Evolutionary conservation across 1,284 basidiomycete genomes (phyloP), one percentile per base, ranked within the genome.

Genomic region (Anthracocystis walkeri): DNA sequence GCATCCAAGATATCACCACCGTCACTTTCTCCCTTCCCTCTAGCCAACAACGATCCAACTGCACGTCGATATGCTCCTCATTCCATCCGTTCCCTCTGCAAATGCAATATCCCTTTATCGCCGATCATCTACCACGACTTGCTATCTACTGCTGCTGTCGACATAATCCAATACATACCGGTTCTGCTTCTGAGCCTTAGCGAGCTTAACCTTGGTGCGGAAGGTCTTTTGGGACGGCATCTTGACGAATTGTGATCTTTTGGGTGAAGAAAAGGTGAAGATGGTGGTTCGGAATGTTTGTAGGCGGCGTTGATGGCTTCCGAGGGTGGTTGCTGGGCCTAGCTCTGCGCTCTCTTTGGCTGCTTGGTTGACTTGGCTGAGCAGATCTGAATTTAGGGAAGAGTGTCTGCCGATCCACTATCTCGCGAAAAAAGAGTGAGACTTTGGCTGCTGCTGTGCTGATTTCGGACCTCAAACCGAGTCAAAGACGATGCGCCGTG

Each of bases 151-250:
- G 18, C 18, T 29, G 40, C 46, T 50, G 27, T 45, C 18, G 40
- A 33, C 6, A 14, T n/a, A 38, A 14, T 14, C 11, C 12, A 20
- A 55, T 56, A 52, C 61, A 58, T 77, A 95, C 93, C 96, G 90
- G 90, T 99, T 99, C 90, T 96, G 94, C 86, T 93, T 91, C 72
- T 90, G 87, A 75, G 95, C 95, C 91, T 98, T 98, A 85, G 96
- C 94, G 82, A 99, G 93, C 86, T 92, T 95, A 87, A 92, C 91
- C 90, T 99, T 97, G 85, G 92, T 94, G 86, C 93, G 90, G 91
- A 97, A 97, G 75, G 93, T 90, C 89, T 98, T 98, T 91, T 97
- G 93, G 86, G 95, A 97, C 87, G 95, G 95, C 95, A 75, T 75
- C 66, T 69, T 75, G 64, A 67, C 29, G 65, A n/a, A 42, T 16